phyloP scores from a whole-genome alignment of 2,329 filamentous ascomycete genomes.

The Xylaria digitata region DNA sequence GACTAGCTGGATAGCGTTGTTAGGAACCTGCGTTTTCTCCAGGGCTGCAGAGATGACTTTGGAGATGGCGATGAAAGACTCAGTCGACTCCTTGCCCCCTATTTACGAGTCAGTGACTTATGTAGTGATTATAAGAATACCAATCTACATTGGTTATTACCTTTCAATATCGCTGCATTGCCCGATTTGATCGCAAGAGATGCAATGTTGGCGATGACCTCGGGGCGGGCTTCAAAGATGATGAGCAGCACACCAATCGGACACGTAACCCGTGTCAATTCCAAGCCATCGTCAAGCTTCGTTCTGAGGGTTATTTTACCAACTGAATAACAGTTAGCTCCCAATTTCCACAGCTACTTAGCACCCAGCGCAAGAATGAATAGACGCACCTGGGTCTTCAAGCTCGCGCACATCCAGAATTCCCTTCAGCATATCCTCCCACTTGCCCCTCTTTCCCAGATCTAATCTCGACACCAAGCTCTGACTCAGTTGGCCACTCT shows the following conservation, averaged over 20 bases:
- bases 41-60: slow-evolving; percentile 84
- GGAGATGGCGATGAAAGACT: slow-evolving; percentile 94
- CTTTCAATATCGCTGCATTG: slow-evolving; percentile 96
- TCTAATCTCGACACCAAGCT: slow-evolving; percentile 91
- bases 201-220: slow-evolving; percentile 98
- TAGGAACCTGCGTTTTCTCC: slow-evolving; percentile 77
- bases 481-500: slow-evolving; percentile 79
- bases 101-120: slow-evolving; percentile 6
- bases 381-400: slow-evolving; percentile 78
- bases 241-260: slow-evolving; percentile 98
- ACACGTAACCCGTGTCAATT: slow-evolving; percentile 88
- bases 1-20: slow-evolving; percentile 90
- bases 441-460: slow-evolving; percentile 87
- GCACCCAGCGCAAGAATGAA: not conserved
- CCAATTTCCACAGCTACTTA: slow-evolving; percentile 17
- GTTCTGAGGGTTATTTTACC: slow-evolving; percentile 87
- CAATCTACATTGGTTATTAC: slow-evolving; percentile 50
- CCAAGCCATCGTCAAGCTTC: slow-evolving; percentile 84
- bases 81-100: slow-evolving; percentile 93
- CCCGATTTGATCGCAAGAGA: slow-evolving; percentile 96
- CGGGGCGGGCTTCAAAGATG: slow-evolving; percentile 97
- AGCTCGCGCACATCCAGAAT: slow-evolving; percentile 88
- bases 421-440: slow-evolving; percentile 96
- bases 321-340: slow-evolving; percentile 62
- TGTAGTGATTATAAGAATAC: not conserved